phyloP scores from a whole-genome alignment of 805 yeast genomes.

The Gaillardinia entomophila region DNA sequence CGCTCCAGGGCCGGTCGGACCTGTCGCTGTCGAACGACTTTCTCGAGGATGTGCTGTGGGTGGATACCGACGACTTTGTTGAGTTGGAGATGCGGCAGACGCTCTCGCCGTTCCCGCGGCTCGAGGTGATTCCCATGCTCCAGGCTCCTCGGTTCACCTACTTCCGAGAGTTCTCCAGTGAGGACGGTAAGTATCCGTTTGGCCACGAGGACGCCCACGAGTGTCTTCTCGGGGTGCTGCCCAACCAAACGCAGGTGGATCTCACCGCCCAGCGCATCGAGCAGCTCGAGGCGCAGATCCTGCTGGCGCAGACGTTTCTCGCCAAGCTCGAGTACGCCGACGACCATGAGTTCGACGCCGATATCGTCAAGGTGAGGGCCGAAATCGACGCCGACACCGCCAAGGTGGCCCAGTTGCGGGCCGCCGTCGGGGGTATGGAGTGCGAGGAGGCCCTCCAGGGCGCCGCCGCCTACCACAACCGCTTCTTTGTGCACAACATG shows the following conservation, averaged over 20 bases:
- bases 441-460: no score
- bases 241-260: slow-evolving; percentile 48
- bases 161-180: slow-evolving; percentile 46
- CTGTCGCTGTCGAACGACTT: not conserved
- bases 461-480: slow-evolving; percentile 48
- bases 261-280: slow-evolving; percentile 27
- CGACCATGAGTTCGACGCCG: slow-evolving; percentile 1
- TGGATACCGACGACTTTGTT: slow-evolving; percentile 67
- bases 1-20: not conserved
- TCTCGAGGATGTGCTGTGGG: slow-evolving; percentile 42
- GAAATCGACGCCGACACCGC: slow-evolving; percentile 5
- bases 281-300: slow-evolving; percentile 8
- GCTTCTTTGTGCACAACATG: slow-evolving; percentile 68
- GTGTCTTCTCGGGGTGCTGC: slow-evolving; percentile 56
- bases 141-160: slow-evolving; percentile 57
- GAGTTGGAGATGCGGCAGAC: slow-evolving; percentile 56
- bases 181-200: slow-evolving; percentile 49
- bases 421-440: slow-evolving; percentile 15
- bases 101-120: slow-evolving; percentile 34
- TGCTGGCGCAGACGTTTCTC: slow-evolving; percentile 9
- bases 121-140: slow-evolving; percentile 42
- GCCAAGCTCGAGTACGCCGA: slow-evolving; percentile 11
- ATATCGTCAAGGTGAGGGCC: slow-evolving; percentile 2
- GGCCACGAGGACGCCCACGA: slow-evolving; percentile 59
- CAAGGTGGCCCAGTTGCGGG: slow-evolving; percentile 20